Conservation (phyloP, 1,284 basidiomycete genomes). For the Ganoderma boninense region DNA sequence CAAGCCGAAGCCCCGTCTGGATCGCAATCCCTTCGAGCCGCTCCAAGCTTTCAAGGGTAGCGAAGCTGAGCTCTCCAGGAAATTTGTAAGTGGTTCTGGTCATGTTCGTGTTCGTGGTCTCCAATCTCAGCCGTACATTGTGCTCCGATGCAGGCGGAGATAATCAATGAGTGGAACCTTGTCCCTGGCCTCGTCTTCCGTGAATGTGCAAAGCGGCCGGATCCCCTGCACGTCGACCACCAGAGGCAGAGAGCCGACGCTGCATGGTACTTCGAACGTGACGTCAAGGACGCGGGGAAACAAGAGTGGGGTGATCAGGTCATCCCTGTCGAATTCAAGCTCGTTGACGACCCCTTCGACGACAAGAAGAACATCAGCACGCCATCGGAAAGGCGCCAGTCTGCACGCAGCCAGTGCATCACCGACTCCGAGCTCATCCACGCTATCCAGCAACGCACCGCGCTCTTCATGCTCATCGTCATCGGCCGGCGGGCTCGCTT, state of each 20-base stretch:
- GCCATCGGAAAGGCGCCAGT: not conserved
- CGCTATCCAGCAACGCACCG: slow-evolving; percentile 1
- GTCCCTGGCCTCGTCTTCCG: not conserved
- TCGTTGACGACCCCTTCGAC: slow-evolving; percentile 6
- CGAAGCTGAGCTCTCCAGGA: not conserved
- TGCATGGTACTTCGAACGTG: not conserved
- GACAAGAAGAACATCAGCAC: not conserved
- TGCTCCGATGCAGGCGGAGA: not conserved
- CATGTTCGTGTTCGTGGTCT: not conserved
- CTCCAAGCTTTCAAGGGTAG: not conserved
- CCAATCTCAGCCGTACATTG: not conserved
- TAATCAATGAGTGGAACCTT: not conserved
- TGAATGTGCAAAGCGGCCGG: not conserved
- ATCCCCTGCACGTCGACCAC: not conserved
- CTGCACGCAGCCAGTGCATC: slow-evolving; percentile 2
- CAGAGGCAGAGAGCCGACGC: not conserved
- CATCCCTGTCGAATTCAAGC: slow-evolving; percentile 11
- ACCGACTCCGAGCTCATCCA: not conserved
- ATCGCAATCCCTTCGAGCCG: not conserved
- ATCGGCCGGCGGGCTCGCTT: not conserved
- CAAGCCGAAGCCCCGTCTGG: not conserved
- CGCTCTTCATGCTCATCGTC: slow-evolving; percentile 7
- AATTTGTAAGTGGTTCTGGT: not conserved
- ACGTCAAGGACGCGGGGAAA: not conserved
- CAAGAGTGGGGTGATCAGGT: not conserved